phyloP scores from a whole-genome alignment of 108 stramenopile species.

The Cyclotella baltica region DNA sequence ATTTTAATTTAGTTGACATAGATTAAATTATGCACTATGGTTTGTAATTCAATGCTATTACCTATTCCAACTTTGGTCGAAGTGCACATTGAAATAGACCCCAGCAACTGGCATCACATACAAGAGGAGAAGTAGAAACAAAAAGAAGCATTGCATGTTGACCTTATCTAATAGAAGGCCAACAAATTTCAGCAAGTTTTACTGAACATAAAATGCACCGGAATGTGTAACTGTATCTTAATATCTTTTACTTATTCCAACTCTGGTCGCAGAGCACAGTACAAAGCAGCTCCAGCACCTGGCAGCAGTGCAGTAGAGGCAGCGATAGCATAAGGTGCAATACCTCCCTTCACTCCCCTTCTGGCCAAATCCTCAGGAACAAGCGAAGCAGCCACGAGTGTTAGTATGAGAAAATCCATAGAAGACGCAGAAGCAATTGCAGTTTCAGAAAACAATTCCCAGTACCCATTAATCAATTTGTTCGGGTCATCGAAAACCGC shows the following conservation, averaged over 20 bases:
- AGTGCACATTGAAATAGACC: too few species aligned
- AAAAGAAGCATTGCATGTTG: too few species aligned
- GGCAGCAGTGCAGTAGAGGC: slow-evolving; percentile 60
- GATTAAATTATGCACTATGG: too few species aligned
- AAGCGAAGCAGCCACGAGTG: slow-evolving; percentile 51
- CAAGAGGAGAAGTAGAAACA: too few species aligned
- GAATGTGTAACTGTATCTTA: too few species aligned
- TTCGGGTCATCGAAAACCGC: slow-evolving; percentile 34
- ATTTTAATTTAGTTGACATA: too few species aligned
- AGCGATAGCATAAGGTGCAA: slow-evolving; percentile 45
- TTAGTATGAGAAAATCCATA: slow-evolving; percentile 64
- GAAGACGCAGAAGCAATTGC: slow-evolving; percentile 63
- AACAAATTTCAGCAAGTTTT: too few species aligned
- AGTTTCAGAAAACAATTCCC: slow-evolving; percentile 34
- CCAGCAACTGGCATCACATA: too few species aligned
- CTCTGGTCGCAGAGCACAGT: slow-evolving; percentile 64
- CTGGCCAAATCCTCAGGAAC: slow-evolving; percentile 63
- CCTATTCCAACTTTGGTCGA: too few species aligned
- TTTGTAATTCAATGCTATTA: too few species aligned
- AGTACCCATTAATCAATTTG: slow-evolving; percentile 39
- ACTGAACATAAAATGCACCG: too few species aligned
- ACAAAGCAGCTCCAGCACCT: slow-evolving; percentile 60
- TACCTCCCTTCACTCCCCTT: slow-evolving; percentile 32
- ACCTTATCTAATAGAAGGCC: too few species aligned
- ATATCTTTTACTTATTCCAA: slow-evolving; percentile 37